phyloP scores from a whole-genome alignment of 2,329 filamentous ascomycete genomes.

The Neonectria magnoliae region DNA sequence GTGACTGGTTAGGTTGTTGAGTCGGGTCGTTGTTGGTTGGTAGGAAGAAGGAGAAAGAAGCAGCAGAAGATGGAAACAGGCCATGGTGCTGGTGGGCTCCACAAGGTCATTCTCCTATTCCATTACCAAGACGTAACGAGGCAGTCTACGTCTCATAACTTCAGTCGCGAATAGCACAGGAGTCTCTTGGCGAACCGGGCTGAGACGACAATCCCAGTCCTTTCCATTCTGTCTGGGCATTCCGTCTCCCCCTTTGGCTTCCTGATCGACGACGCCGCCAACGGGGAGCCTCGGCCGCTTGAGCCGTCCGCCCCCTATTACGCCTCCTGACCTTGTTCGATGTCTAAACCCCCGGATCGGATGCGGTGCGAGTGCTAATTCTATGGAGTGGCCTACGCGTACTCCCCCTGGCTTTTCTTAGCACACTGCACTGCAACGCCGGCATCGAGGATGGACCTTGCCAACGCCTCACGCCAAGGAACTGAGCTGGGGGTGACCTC shows the following conservation, averaged over 20 bases:
- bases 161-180: not conserved
- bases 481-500: conserved; percentile 5
- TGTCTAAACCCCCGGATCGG: not conserved
- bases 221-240: too few relatives aligned
- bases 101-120: not conserved
- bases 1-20: not conserved
- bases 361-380: not conserved
- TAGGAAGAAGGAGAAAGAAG: too few relatives aligned
- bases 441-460: conserved; percentile 10
- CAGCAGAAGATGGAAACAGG: not conserved
- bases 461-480: conserved; percentile 1
- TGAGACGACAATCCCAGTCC: not conserved
- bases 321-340: not conserved
- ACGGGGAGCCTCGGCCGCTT: not conserved
- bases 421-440: not conserved
- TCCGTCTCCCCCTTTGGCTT: not conserved
- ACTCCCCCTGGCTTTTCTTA: not conserved
- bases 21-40: not conserved
- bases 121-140: not conserved
- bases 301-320: not conserved
- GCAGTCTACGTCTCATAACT: too few relatives aligned
- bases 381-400: conserved; percentile 13
- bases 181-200: not conserved
- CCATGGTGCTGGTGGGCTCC: not conserved
- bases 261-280: conserved; percentile 1